These are phyloP conservation scores for Stemphylium lycopersici DNA, from an alignment of 2,329 filamentous ascomycete species.

Conservation along the genomic window DNA sequence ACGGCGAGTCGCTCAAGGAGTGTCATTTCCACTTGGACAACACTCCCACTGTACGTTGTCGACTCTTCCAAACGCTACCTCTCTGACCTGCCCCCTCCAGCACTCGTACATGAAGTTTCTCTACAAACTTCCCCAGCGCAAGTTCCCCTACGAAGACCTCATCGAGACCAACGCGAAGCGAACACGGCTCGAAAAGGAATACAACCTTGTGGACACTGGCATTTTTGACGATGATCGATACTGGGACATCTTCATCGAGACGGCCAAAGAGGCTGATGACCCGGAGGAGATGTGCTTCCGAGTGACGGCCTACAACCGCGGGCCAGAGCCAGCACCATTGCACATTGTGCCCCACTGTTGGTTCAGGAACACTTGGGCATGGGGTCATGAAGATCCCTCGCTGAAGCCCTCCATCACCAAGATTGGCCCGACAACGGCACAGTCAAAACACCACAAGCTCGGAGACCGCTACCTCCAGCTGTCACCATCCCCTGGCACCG, in stretches of 20 bases:
- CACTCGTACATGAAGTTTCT: conserved; percentile 99
- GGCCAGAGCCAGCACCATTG: conserved; percentile 84
- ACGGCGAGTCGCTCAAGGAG: conserved; percentile 96
- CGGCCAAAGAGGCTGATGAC: conserved; percentile 90
- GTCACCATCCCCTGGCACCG: conserved; percentile 87
- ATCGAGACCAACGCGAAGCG: conserved; percentile 82
- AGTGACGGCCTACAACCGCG: conserved; percentile 94
- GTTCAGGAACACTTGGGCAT: conserved; percentile 98
- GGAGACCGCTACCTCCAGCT: conserved; percentile 84
- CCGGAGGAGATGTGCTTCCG: conserved; percentile 92
- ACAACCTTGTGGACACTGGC: conserved; percentile 89
- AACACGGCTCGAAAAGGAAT: conserved; percentile 79
- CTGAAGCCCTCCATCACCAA: conserved; percentile 81
- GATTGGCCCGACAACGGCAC: conserved; percentile 69
- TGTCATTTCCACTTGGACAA: conserved; percentile 97
- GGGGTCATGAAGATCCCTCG: conserved; percentile 78
- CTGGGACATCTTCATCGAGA: conserved; percentile 98
- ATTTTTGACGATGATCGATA: conserved; percentile 88
- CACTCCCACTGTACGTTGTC: conserved; percentile 69
- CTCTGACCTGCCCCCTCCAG: conserved; percentile 53
- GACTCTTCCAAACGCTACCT: conserved; percentile 47
- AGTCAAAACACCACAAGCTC: conserved; percentile 79
- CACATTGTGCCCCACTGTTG: conserved; percentile 95
- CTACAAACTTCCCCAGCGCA: conserved; percentile 93
- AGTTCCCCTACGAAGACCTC: conserved; percentile 90